Base-by-base conservation (phyloP, 257 asterid species). In the Schizonepeta tenuifolia region DNA sequence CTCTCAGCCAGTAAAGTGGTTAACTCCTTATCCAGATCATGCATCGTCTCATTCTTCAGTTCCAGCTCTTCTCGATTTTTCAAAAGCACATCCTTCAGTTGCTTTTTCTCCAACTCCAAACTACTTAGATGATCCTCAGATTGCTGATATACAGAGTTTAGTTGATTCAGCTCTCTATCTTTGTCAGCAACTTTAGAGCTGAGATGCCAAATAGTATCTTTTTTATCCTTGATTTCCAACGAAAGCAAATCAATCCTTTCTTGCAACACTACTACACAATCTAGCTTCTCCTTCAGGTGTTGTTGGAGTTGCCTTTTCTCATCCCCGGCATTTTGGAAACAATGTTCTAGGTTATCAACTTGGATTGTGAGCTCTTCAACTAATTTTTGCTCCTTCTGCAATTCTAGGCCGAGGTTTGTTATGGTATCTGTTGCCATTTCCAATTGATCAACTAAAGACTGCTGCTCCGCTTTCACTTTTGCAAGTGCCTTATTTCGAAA, bases 211-310 rank as follows among this genome's bases (percentile, higher is more conserved):
- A 85, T 71, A 31, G 54, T 74, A 15, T 43, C 80, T 47, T 85
- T 96, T 78, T 90, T 87, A 66, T 83, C 88, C 72, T 85, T 80
- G 71, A 87, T 80, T 74, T 93, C 97, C 61, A 78, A 60, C 6
- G 75, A 80, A 58, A 90, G 88, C 67, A 79, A 81, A 73, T 71
- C 73, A 4, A 85, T 75, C 82, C 81, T 91, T 58, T 84, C 90
- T 76, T 86, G 86, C 83, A 89, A 74, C 71, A 71, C 81, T 56
- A 56, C 77, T 56, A 84, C 43, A 43, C 77, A 79, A 64, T 84
- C 83, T 40, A 82, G 61, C 85, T 89, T 90, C 77, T 86, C 86
- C 67, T 80, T 78, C 71, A 90, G 82, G 69, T 83, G 85, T 55
- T 82, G 87, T 61, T 86, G 84, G 12, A 87, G 70, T 80, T 86